These are phyloP conservation scores for Pleurostoma richardsiae DNA, from an alignment of 2,329 filamentous ascomycete genomes.

Conservation along the genomic window DNA sequence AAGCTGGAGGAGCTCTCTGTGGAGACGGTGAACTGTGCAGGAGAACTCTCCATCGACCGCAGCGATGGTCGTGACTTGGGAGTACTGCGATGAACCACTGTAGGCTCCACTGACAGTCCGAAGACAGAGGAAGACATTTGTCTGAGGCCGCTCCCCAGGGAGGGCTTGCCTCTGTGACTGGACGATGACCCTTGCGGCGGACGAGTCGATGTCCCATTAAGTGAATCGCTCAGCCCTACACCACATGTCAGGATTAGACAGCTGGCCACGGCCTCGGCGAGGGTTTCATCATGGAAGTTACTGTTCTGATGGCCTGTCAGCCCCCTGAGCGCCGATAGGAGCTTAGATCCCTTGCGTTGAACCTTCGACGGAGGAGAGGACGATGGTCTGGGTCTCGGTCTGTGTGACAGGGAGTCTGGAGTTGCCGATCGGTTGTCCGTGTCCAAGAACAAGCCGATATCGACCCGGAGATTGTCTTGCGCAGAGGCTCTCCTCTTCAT, in stretches of 20 bases:
- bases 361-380: conserved; percentile 25
- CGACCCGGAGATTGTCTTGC: neutral
- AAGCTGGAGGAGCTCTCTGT: conserved; percentile 12
- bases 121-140: conserved; percentile 32
- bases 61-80: conserved; percentile 29
- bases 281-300: too few species aligned
- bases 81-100: conserved; percentile 33
- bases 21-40: conserved; percentile 9
- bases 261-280: too few species aligned
- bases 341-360: conserved; percentile 31
- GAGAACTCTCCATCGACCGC: conserved; percentile 24
- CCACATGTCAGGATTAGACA: too few species aligned
- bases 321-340: conserved; percentile 35
- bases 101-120: conserved; percentile 31
- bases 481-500: neutral
- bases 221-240: too few species aligned
- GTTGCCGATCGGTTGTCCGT: conserved; percentile 1
- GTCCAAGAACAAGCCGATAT: neutral
- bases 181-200: neutral
- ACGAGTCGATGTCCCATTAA: conserved; percentile 11
- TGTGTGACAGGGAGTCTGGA: conserved; percentile 12
- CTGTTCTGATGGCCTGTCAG: conserved; percentile 27
- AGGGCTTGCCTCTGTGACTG: too few species aligned
- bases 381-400: conserved; percentile 5
- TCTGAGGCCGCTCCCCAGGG: neutral